Evolutionary conservation across 1,284 basidiomycete species (phyloP).

Genomic region (Ceraceosorus guamensis): DNA sequence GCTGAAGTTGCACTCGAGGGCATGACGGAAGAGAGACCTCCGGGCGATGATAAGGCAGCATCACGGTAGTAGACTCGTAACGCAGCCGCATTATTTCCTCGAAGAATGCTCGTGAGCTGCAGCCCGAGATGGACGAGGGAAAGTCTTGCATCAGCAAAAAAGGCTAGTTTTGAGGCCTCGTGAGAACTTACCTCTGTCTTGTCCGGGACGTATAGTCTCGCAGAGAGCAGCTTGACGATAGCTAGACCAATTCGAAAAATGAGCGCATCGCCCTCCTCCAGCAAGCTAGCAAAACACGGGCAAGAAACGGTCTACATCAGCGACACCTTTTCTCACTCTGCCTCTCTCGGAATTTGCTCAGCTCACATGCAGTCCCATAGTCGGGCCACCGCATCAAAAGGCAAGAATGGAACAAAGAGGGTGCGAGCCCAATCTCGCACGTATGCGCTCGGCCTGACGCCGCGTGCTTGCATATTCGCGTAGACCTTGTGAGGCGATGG

Average conservation of each 20-base stretch:
- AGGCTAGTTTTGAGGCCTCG: too few relatives aligned
- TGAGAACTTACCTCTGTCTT: slow-evolving; percentile 10
- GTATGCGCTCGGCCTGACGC: slow-evolving; percentile 22
- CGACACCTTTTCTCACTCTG: background rate
- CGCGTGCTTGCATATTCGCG: slow-evolving; percentile 36
- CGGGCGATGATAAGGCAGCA: background rate
- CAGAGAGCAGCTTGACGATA: slow-evolving; percentile 32
- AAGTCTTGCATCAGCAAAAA: too few relatives aligned
- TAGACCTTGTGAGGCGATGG: slow-evolving; percentile 8
- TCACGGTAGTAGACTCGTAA: slow-evolving; percentile 27
- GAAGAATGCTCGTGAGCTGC: slow-evolving; percentile 25
- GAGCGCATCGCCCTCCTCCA: slow-evolving; percentile 34
- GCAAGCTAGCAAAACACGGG: slow-evolving; percentile 9
- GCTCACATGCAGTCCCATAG: slow-evolving; percentile 37
- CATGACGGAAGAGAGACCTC: background rate
- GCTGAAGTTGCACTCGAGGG: too few relatives aligned
- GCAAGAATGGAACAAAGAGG: slow-evolving; percentile 31
- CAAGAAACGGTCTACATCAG: background rate
- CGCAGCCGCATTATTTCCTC: slow-evolving; percentile 31
- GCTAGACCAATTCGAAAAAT: slow-evolving; percentile 38
- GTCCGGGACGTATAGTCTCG: slow-evolving; percentile 38
- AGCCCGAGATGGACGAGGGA: background rate
- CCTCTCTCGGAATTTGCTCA: background rate
- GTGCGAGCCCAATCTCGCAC: slow-evolving; percentile 31
- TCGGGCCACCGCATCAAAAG: slow-evolving; percentile 34